Evolutionary conservation across 2,329 filamentous ascomycete species (phyloP), one percentile per base, ranked within the genome.

Genomic region (Fusarium sp.): DNA sequence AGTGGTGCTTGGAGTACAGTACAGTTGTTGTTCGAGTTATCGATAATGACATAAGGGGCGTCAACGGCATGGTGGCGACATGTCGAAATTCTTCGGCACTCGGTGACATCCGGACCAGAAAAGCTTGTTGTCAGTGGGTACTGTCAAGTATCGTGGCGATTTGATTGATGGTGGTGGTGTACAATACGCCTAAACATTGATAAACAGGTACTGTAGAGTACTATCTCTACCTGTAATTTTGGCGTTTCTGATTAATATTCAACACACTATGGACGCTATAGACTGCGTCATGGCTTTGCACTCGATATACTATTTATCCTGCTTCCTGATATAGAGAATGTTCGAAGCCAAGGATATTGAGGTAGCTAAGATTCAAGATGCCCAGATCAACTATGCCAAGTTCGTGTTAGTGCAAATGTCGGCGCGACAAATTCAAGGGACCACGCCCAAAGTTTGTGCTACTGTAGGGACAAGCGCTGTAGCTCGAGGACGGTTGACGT

Each of bases 401-500:
- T 57, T 30, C 56, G 63, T 55, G 28, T 53, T 63, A 63, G 61
- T 52, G 45, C 10, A 46, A 30, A 48, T 54, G 51, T 64, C 49
- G 51, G 67, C 46, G 50, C 45, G 53, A 68, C 37, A 54, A 49
- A 51, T 50, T 54, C 63, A 60, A 70, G 62, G 67, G 62, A 68
- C 67, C 63, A 60, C 31, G 31, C 26, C 48, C 42, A 50, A 39
- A 58, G 19, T 54, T 60, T 54, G 42, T 43, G 30, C 34, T 42
- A 46, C 25, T 28, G 21, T 43, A 43, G 14, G 21, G 44, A 28
- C 25, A 46, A 37, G 18, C n/a, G 34, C 34, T 37, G 30, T 42
- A 63, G 44, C 23, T 65, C 14, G 12, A 39, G 18, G 43, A 28
- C 9, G 26, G 23, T 62, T 73, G 70, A 73, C 70, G 70, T 73